Base-by-base conservation (phyloP, 2,329 filamentous ascomycete species). In the Venturia oleaginea region DNA sequence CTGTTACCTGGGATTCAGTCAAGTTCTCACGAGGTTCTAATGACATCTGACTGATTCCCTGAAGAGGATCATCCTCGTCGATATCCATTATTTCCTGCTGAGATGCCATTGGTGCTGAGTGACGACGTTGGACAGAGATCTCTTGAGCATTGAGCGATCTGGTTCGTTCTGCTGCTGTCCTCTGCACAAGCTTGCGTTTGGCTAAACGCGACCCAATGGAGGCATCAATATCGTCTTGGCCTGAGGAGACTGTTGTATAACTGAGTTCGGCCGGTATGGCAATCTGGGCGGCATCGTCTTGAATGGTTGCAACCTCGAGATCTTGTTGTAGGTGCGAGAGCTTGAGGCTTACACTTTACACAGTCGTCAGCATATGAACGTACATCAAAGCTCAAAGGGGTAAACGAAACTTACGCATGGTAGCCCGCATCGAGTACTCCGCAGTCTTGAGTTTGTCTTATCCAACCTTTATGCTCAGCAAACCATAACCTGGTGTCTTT, bases 401-500 rank as follows among this genome's bases (percentile, higher is more conserved):
- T 11, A 2, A n/a, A 6, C 17, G 27, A 27, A 59, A 68, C 71
- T 43, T 66, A 78, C 74, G 70, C 71, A 69, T 81, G 78, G 66
- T 71, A 77, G 48, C 73, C 74, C 24, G 75, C 73, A 46, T 75
- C 68, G 65, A 78, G 73, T 22, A 65, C 48, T 61, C 73, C 70
- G 68, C 72, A 71, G 13, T 69, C 68, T 62, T 73, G 70, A 2
- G 70, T 74, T 65, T 72, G 70, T 64, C 70, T 76, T 40, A 70
- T 70, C 76, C 76, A 79, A 11, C 74, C 74, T 7, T 76, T 70
- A 22, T 71, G 70, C 32, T 69, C 66, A 0, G 77, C 75, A 66
- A 77, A 79, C 37, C 69, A 68, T 10, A 79, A 68, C 0, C 66
- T 69, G 37, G 71, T 68, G 37, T 72, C 69, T 6, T 67, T 68